Percentiles rank a stretch among this genome's conserved stretches.
These are phyloP conservation scores for Gossypium australe DNA, from an alignment of 345 rosid species.

Conservation along the genomic window DNA sequence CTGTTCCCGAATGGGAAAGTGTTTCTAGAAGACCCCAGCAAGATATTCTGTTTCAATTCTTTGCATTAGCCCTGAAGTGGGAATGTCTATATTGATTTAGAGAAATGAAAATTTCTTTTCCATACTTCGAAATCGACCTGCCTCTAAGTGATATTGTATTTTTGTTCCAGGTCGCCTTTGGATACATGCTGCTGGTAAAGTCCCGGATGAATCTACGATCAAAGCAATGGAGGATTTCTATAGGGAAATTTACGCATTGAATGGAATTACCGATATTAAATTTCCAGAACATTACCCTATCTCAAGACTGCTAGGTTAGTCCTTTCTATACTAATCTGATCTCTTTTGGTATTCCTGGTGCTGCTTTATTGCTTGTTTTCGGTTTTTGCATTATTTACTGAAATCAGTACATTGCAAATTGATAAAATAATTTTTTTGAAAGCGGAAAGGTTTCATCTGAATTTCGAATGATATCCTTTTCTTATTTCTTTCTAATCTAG, in stretches of 20 bases:
- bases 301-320: constrained; percentile 66
- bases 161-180: constrained; percentile 67
- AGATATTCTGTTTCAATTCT: not conserved
- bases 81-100: not conserved
- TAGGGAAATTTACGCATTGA: constrained; percentile 60
- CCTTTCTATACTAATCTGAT: not conserved
- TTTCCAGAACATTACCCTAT: constrained; percentile 76
- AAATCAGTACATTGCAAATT: not conserved
- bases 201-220: constrained; percentile 79
- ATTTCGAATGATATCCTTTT: not conserved
- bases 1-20: not conserved
- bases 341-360: not conserved
- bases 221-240: constrained; percentile 94
- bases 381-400: not conserved
- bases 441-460: not conserved
- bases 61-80: not conserved
- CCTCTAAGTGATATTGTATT: not conserved
- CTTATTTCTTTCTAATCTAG: constrained; percentile 4
- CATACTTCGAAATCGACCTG: not conserved
- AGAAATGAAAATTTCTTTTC: not conserved
- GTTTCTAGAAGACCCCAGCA: not conserved
- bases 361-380: not conserved
- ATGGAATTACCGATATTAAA: constrained; percentile 57
- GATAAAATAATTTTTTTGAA: not conserved
- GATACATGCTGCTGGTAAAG: constrained; percentile 92